Evolutionary conservation across 2,329 filamentous ascomycete species (phyloP).

Genomic region (Cladosporium austrohemisphaericum): DNA sequence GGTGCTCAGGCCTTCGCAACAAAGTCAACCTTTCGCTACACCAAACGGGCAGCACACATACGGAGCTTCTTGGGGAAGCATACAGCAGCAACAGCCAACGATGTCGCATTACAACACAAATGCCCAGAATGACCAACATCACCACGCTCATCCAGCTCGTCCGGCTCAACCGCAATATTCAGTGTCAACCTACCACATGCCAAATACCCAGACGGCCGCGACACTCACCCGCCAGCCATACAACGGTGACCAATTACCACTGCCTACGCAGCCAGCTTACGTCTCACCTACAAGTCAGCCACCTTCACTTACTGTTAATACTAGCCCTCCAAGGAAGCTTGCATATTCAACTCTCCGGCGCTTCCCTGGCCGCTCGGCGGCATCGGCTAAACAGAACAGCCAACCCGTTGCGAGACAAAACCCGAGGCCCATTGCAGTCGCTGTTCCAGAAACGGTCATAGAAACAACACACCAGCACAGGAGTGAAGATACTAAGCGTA

Average conservation of each 20-base stretch:
- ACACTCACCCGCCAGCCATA: neutral
- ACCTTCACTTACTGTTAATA: neutral
- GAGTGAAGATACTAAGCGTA: no score
- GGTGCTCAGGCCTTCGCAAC: neutral
- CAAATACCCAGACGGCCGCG: no score
- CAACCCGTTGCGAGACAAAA: neutral
- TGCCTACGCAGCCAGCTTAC: neutral
- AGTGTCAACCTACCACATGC: no score
- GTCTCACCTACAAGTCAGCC: neutral
- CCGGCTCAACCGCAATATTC: no score
- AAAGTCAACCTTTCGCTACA: neutral
- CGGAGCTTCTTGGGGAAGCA: neutral
- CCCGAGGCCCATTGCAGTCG: conserved; percentile 4
- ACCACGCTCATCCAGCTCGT: no score
- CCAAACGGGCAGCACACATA: conserved; percentile 1
- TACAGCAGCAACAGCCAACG: no score
- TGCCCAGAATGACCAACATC: no score
- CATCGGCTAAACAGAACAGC: neutral
- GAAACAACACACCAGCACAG: no score
- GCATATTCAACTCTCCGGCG: neutral
- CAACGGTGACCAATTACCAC: neutral
- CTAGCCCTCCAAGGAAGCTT: neutral
- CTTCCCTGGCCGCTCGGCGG: neutral
- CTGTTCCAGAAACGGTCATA: neutral
- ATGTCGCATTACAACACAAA: no score